A percentile compares a stretch with the other conserved stretches of the same genome.
Conservation (phyloP, 2,329 filamentous ascomycete genomes). For the Monilinia vaccinii-corymbosi region DNA sequence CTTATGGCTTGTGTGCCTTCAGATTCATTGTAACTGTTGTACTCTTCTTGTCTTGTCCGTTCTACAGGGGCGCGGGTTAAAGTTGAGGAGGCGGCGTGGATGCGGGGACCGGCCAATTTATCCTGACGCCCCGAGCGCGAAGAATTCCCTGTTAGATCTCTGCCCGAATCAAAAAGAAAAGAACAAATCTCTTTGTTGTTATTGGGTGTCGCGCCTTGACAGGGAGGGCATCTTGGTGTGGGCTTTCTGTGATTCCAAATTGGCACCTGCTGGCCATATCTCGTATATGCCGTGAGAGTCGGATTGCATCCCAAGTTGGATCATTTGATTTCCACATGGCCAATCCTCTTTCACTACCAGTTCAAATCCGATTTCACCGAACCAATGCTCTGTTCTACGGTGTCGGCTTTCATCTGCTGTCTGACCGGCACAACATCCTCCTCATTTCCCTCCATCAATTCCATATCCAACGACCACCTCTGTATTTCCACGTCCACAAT, state of each 20-base stretch:
- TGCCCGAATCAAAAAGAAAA: not conserved
- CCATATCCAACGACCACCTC: slow-evolving; percentile 33
- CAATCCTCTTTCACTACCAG: not conserved
- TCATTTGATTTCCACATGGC: not conserved
- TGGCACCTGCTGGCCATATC: not conserved
- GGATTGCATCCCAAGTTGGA: not conserved
- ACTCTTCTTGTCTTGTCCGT: too few species aligned
- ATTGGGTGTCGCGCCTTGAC: not conserved
- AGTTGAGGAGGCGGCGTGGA: not conserved
- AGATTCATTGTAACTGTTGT: not conserved
- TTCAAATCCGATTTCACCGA: slow-evolving; percentile 17
- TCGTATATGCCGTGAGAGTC: slow-evolving; percentile 8
- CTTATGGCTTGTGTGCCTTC: too few species aligned
- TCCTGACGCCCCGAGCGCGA: not conserved
- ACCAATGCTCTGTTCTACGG: slow-evolving; percentile 15
- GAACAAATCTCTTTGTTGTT: not conserved
- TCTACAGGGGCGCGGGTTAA: not conserved
- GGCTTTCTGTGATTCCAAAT: not conserved
- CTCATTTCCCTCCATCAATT: slow-evolving; percentile 18
- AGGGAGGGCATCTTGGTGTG: not conserved
- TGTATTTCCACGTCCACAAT: slow-evolving; percentile 35
- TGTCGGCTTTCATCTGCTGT: not conserved
- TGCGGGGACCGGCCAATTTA: not conserved
- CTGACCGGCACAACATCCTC: slow-evolving; percentile 2
- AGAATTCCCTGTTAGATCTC: not conserved